Base-by-base conservation (phyloP, 140 eudicot species). In the Cichorium intybus region DNA sequence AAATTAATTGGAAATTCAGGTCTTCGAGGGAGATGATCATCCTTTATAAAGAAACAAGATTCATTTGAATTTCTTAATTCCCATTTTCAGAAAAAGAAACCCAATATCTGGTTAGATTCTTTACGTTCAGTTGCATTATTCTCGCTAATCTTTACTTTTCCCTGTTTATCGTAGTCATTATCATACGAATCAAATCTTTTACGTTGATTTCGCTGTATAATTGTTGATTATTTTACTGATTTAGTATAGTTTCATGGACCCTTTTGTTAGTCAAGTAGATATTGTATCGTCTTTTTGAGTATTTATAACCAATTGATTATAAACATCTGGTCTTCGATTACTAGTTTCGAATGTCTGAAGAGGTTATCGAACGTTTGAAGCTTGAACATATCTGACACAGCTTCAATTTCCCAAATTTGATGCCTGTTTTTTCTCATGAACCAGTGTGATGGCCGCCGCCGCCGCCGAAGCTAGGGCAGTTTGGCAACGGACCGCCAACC, bases 401-500 rank as follows among this genome's bases (percentile, higher is more conserved):
- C 49, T 43, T 70, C 52, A 8, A 28, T 21, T 58, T 7, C 57
- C 18, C 24, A 16, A 17, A 34, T 35, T 50, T 35, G 51, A 71
- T 15, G 12, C 4, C 6, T 23, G 41, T 31, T 50, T 33, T 17
- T 33, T 43, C 1, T 15, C 53, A 20, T 54, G 29, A 28, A 71
- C 3, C 50, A 72, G 77, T 62, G 14, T 72, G 49, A 72, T 53
- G 59, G 51, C 70, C 53, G 87, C 84, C 87, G 95, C 96, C 37
- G 88, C 80, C 46, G 90, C 92, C 64, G 95, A 89, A 89, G 92
- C 93, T 49, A 76, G 95, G 73, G 82, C 92, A 8, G 96, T 90
- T 52, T 91, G 92, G 96, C 95, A 83, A 70, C 76, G 96, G 47
- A 68, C 95, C 46, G 96, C 87, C 57, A 87, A 91, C 70, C 82